phyloP scores from a whole-genome alignment of 106 monocot species.

The Dendrobium catenatum region DNA sequence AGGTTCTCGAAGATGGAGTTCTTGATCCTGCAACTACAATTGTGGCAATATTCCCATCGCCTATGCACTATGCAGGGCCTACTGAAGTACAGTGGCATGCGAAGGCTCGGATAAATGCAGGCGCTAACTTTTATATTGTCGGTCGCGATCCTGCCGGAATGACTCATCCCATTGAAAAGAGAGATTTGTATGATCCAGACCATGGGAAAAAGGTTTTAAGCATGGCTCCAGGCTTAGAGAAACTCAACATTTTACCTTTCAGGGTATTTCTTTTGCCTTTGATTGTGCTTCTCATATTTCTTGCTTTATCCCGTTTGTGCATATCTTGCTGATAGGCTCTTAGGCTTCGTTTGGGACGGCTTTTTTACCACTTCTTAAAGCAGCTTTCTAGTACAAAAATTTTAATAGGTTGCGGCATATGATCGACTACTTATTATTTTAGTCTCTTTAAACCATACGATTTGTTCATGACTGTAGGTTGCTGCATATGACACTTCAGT shows the following conservation, averaged over 20 bases:
- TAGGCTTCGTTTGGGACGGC: too few species aligned
- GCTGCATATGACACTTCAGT: slow-evolving; percentile 80
- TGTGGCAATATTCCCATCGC: slow-evolving; percentile 94
- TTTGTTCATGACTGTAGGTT: slow-evolving; percentile 36
- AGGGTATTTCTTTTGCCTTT: slow-evolving; percentile 32
- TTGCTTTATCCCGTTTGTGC: neutral
- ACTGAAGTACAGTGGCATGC: slow-evolving; percentile 99
- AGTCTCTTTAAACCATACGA: neutral
- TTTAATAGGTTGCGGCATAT: too few species aligned
- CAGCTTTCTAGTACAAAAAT: too few species aligned
- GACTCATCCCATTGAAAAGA: slow-evolving; percentile 89
- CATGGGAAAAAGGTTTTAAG: slow-evolving; percentile 96
- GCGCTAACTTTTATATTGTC: slow-evolving; percentile 99
- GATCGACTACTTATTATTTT: too few species aligned
- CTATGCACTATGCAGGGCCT: slow-evolving; percentile 99
- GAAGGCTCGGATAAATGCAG: slow-evolving; percentile 93
- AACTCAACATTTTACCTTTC: slow-evolving; percentile 92
- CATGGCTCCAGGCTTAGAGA: slow-evolving; percentile 95
- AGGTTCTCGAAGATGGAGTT: slow-evolving; percentile 96
- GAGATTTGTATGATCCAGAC: slow-evolving; percentile 93
- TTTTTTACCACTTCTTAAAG: too few species aligned
- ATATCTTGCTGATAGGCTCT: too few species aligned
- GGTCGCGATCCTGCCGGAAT: slow-evolving; percentile 99
- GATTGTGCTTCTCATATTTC: neutral
- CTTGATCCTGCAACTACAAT: slow-evolving; percentile 91